Evolutionary conservation across 1,284 basidiomycete genomes (phyloP).

Genomic region (Cutaneotrichosporon dermatis): DNA sequence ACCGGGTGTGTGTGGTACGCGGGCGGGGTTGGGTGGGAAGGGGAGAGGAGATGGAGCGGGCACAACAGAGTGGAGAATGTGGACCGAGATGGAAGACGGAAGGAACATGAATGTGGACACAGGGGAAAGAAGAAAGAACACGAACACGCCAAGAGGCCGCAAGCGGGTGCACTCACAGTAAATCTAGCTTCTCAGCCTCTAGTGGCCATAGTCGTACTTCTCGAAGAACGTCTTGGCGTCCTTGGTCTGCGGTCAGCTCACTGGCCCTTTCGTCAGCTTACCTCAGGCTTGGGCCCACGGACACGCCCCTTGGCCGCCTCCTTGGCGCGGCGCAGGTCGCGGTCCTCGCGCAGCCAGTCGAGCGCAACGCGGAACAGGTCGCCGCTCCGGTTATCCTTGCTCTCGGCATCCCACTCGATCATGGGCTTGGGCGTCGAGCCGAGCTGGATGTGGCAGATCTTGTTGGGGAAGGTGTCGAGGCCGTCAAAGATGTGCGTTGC

Average conservation of each 20-base stretch:
- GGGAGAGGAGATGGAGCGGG: background rate
- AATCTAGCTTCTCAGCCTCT: background rate
- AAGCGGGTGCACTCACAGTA: background rate
- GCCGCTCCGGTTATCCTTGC: constrained; percentile 19
- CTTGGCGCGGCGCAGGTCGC: constrained; percentile 60
- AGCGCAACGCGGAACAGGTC: constrained; percentile 69
- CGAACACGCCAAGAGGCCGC: background rate
- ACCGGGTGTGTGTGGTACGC: constrained; percentile 22
- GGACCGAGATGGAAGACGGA: background rate
- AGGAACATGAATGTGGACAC: background rate
- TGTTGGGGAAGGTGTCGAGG: constrained; percentile 76
- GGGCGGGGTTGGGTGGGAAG: too few species aligned
- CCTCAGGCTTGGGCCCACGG: constrained; percentile 66
- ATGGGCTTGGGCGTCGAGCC: constrained; percentile 63
- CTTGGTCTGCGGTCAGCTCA: constrained; percentile 49
- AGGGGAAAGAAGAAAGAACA: background rate
- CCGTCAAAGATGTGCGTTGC: constrained; percentile 96
- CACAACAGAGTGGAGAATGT: background rate
- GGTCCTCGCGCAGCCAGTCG: constrained; percentile 79
- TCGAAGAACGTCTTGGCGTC: constrained; percentile 85
- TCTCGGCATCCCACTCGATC: constrained; percentile 61
- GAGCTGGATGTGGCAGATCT: constrained; percentile 81
- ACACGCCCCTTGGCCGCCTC: constrained; percentile 56
- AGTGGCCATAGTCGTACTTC: constrained; percentile 58
- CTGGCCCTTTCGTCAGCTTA: constrained; percentile 39